phyloP scores from a whole-genome alignment of 1,139 yeast genomes.

The Pichiaceae sp. region DNA sequence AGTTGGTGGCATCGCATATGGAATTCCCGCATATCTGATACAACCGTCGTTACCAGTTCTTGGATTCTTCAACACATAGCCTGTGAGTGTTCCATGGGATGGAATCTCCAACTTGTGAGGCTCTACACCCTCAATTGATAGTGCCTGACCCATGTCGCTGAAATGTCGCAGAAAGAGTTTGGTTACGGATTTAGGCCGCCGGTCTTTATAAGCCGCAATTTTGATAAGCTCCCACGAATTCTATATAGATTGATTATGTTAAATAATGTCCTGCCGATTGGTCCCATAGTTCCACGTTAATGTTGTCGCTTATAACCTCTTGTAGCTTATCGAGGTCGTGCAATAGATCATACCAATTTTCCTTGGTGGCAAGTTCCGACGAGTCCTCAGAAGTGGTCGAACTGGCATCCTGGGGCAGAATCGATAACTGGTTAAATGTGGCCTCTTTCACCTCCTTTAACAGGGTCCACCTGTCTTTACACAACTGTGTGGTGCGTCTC shows the following conservation, averaged over 20 bases:
- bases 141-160: constrained; percentile 19
- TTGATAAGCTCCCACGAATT: too few species aligned
- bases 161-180: too few species aligned
- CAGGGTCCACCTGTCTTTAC: constrained; percentile 15
- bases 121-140: constrained; percentile 12
- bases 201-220: too few species aligned
- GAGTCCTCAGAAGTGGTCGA: constrained; percentile 5
- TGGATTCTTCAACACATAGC: constrained; percentile 12
- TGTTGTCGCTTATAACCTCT: constrained; percentile 12
- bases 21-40: constrained; percentile 15
- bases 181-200: too few species aligned
- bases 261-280: constrained; percentile 13
- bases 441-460: constrained; percentile 10
- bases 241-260: too few species aligned
- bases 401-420: constrained; percentile 1
- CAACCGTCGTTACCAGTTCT: constrained; percentile 10
- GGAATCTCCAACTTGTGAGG: constrained; percentile 10
- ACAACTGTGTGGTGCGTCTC: constrained; percentile 12
- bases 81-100: constrained; percentile 14
- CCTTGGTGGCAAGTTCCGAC: constrained; percentile 1
- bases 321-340: constrained; percentile 11
- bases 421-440: constrained; percentile 12
- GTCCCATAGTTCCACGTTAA: constrained; percentile 15
- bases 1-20: constrained; percentile 16
- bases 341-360: constrained; percentile 11